phyloP scores from a whole-genome alignment of 2,329 filamentous ascomycete genomes.

The Aspergillus bombycis region DNA sequence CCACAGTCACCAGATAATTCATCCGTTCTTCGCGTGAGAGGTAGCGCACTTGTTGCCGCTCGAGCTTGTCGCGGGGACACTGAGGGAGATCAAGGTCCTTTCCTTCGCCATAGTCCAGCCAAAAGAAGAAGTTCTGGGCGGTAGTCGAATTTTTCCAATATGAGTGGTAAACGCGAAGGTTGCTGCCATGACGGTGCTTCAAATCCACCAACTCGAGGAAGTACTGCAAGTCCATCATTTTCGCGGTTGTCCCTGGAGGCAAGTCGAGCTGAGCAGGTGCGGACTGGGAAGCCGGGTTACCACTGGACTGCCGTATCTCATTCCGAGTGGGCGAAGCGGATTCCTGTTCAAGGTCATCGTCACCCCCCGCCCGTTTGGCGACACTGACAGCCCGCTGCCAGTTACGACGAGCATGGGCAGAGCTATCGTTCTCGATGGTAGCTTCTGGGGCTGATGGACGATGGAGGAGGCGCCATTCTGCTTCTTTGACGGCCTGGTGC shows the following conservation, averaged over 20 bases:
- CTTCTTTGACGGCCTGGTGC: constrained; percentile 57
- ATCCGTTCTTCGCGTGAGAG: constrained; percentile 79
- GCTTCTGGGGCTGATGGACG: constrained; percentile 37
- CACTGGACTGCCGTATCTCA: background rate
- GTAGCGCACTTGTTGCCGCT: constrained; percentile 80
- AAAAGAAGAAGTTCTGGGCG: constrained; percentile 89
- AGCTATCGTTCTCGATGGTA: constrained; percentile 17
- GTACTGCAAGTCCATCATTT: constrained; percentile 83
- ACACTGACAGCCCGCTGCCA: constrained; percentile 77
- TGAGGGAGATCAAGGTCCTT: constrained; percentile 68
- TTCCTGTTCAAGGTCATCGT: constrained; percentile 52
- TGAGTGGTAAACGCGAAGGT: constrained; percentile 77
- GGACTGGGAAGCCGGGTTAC: background rate
- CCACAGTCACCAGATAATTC: constrained; percentile 78
- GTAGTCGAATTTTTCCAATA: constrained; percentile 80
- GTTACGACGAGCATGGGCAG: constrained; percentile 61
- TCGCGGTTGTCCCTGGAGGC: constrained; percentile 66
- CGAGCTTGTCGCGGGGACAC: constrained; percentile 74
- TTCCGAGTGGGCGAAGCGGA: constrained; percentile 31
- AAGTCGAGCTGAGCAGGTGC: constrained; percentile 46
- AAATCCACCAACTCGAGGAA: constrained; percentile 84
- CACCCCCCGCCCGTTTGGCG: constrained; percentile 71
- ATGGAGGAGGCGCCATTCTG: constrained; percentile 55
- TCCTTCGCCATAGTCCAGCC: constrained; percentile 83
- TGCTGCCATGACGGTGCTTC: constrained; percentile 86